Percentiles rank a stretch among this genome's conserved stretches.
Evolutionary conservation across 345 rosid genomes (phyloP).

Genomic region (Iberis pinnata): DNA sequence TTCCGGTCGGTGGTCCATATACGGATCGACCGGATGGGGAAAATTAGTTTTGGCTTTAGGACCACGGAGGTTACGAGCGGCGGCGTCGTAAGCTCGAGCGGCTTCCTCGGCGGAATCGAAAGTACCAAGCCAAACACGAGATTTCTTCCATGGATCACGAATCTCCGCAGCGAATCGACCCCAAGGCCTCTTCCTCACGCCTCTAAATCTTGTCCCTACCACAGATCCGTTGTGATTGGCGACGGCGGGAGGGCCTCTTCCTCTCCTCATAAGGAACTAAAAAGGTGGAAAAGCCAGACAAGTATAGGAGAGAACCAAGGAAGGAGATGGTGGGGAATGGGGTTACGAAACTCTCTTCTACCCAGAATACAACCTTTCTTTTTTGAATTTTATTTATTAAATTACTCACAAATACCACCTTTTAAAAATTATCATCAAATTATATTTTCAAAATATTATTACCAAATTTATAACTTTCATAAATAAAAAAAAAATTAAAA

Average conservation of each 20-base stretch:
- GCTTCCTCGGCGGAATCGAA: constrained; percentile 86
- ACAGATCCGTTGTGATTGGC: constrained; percentile 7
- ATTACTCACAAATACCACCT: no score
- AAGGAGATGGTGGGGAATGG: no score
- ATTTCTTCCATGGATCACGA: constrained; percentile 77
- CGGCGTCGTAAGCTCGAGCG: constrained; percentile 78
- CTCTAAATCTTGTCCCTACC: constrained; percentile 59
- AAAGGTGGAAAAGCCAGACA: constrained; percentile 6
- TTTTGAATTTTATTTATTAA: no score
- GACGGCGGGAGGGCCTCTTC: constrained; percentile 18
- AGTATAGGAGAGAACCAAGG: no score
- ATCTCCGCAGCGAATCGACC: constrained; percentile 91
- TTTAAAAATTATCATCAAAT: no score
- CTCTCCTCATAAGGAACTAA: constrained; percentile 18
- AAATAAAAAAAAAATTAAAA: no score
- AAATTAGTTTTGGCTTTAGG: constrained; percentile 85
- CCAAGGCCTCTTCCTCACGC: constrained; percentile 83
- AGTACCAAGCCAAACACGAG: constrained; percentile 92
- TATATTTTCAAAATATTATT: no score
- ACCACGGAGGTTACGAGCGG: constrained; percentile 73
- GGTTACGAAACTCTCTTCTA: no score
- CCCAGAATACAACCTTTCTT: no score
- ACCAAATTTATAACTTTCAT: no score
- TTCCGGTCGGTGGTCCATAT: constrained; percentile 36
- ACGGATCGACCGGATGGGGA: constrained; percentile 34